Percentiles rank a stretch among this genome's conserved stretches.
These are phyloP conservation scores for Capsella bursapastoris DNA, from an alignment of 345 rosid genomes.

Conservation along the genomic window DNA sequence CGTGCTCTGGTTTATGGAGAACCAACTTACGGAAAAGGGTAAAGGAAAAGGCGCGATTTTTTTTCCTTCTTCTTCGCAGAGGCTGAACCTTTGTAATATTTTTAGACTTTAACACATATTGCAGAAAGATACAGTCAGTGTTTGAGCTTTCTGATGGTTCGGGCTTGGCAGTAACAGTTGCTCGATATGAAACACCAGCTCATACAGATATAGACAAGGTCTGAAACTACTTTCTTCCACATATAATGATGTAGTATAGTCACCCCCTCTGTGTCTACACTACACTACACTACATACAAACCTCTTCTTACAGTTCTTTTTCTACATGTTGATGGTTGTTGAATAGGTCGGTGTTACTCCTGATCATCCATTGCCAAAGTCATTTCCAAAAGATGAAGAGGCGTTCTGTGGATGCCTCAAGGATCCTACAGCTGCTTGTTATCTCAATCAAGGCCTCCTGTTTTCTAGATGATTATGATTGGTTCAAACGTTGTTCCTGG, in stretches of 20 bases:
- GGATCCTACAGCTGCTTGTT: conserved; percentile 74
- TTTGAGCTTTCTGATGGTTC: conserved; percentile 96
- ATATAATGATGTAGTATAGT: background rate
- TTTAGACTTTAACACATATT: conserved; percentile 28
- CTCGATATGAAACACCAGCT: conserved; percentile 94
- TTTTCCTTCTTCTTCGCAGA: background rate
- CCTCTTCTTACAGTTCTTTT: background rate
- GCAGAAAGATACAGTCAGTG: conserved; percentile 96
- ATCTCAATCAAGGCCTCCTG: conserved; percentile 61
- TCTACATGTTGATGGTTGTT: conserved; percentile 11
- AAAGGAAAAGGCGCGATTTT: conserved; percentile 20
- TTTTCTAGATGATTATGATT: conserved; percentile 56
- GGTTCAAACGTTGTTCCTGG: conserved; percentile 25
- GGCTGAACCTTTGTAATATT: conserved; percentile 1
- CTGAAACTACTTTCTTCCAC: conserved; percentile 12
- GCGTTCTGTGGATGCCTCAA: conserved; percentile 79
- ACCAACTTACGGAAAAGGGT: conserved; percentile 98
- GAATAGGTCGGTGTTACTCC: conserved; percentile 87
- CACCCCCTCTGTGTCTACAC: background rate
- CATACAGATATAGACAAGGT: conserved; percentile 92
- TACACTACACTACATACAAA: background rate
- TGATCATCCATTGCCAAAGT: conserved; percentile 79
- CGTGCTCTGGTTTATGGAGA: conserved; percentile 87
- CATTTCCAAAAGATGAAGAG: conserved; percentile 81
- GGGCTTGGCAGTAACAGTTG: conserved; percentile 91